Percentiles rank a stretch among this genome's conserved stretches.
Conservation (phyloP, 345 rosid genomes). For the Heritiera littoralis region DNA sequence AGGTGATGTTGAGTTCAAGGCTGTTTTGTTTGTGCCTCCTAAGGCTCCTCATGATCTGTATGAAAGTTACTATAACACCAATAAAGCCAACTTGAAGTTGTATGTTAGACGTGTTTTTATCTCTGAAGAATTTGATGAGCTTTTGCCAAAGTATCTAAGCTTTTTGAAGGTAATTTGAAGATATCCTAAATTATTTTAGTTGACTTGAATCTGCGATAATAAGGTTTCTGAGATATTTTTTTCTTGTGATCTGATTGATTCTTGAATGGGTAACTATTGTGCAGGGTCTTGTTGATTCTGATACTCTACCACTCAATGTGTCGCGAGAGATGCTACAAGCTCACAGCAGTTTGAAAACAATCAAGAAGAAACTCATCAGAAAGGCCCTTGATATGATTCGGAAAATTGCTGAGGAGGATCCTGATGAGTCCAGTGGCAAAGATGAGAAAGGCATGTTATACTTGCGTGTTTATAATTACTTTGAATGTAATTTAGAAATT, state of each 20-base stretch:
- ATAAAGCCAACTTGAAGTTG: slow-evolving; percentile 86
- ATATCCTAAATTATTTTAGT: not conserved
- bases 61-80: slow-evolving; percentile 87
- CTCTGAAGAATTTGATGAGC: slow-evolving; percentile 97
- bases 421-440: slow-evolving; percentile 70
- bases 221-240: not conserved
- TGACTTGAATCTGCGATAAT: not conserved
- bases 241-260: not conserved
- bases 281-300: slow-evolving; percentile 99
- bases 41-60: slow-evolving; percentile 92
- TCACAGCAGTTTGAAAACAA: slow-evolving; percentile 93
- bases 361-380: slow-evolving; percentile 93
- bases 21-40: slow-evolving; percentile 91
- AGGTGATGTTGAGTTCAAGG: slow-evolving; percentile 97
- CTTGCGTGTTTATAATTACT: not conserved
- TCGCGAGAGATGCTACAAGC: slow-evolving; percentile 99
- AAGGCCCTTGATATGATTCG: slow-evolving; percentile 98
- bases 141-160: slow-evolving; percentile 88
- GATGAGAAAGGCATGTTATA: slow-evolving; percentile 66
- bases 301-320: slow-evolving; percentile 88
- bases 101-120: slow-evolving; percentile 94
- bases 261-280: slow-evolving; percentile 23
- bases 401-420: slow-evolving; percentile 88
- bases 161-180: slow-evolving; percentile 66
- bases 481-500: not conserved